Conservation (phyloP, 805 yeast species). For the Komagataella ulmi region DNA sequence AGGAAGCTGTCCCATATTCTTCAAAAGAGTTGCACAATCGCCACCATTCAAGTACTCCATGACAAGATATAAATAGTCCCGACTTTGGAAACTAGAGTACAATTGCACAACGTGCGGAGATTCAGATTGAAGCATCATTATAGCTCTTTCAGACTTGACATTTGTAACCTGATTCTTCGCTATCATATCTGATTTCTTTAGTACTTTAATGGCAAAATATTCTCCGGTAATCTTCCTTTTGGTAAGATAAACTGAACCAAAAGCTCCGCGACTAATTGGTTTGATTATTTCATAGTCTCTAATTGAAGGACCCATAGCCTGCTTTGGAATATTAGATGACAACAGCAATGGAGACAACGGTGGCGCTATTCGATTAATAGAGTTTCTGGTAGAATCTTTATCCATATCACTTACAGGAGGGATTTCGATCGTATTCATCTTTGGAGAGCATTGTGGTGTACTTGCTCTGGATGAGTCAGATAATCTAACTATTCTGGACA, state of each 20-base stretch:
- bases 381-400: background rate
- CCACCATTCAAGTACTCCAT: conserved; percentile 98
- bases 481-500: conserved; percentile 4
- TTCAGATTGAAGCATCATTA: conserved; percentile 94
- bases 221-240: conserved; percentile 81
- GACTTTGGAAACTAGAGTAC: conserved; percentile 79
- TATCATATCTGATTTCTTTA: conserved; percentile 90
- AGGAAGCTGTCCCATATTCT: conserved; percentile 71
- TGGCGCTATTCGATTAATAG: background rate
- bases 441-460: background rate
- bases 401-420: background rate
- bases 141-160: conserved; percentile 89
- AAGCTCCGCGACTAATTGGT: conserved; percentile 95
- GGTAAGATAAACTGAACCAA: conserved; percentile 88
- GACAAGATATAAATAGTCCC: conserved; percentile 76
- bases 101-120: conserved; percentile 88
- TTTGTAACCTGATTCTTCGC: conserved; percentile 94
- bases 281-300: conserved; percentile 82
- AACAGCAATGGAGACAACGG: conserved; percentile 61
- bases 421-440: background rate
- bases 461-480: background rate
- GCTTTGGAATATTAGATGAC: conserved; percentile 41
- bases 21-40: conserved; percentile 78
- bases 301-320: conserved; percentile 54
- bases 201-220: conserved; percentile 85